These are phyloP conservation scores for Ophiosphaerella narmari DNA, from an alignment of 2,329 filamentous ascomycete species.

Conservation along the genomic window DNA sequence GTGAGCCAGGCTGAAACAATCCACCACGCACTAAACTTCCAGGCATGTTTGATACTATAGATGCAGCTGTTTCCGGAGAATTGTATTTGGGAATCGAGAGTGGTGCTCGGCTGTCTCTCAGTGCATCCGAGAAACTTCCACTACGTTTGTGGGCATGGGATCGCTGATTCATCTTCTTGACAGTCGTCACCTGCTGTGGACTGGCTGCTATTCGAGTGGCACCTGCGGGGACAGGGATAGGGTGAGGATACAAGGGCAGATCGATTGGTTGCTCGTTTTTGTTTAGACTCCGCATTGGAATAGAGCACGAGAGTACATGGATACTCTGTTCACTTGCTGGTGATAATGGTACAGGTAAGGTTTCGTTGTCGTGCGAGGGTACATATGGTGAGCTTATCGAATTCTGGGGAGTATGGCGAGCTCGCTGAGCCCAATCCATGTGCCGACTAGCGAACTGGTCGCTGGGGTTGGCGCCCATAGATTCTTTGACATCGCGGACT, in stretches of 20 bases:
- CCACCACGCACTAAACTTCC: constrained; percentile 88
- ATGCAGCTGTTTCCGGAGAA: constrained; percentile 49
- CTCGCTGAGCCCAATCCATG: constrained; percentile 45
- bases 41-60: constrained; percentile 69
- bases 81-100: constrained; percentile 54
- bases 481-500: constrained; percentile 38
- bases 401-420: constrained; percentile 45
- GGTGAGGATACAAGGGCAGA: constrained; percentile 45
- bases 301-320: constrained; percentile 64
- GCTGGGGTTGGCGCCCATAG: constrained; percentile 42
- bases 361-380: constrained; percentile 38
- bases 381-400: constrained; percentile 43
- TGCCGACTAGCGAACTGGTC: constrained; percentile 45
- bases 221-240: constrained; percentile 36
- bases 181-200: constrained; percentile 32
- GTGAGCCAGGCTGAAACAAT: constrained; percentile 78
- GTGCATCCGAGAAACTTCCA: constrained; percentile 83
- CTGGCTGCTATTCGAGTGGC: constrained; percentile 36
- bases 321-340: constrained; percentile 58
- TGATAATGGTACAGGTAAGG: constrained; percentile 46
- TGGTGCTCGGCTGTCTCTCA: constrained; percentile 68
- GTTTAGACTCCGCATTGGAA: constrained; percentile 53
- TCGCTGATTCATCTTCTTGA: constrained; percentile 32
- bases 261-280: constrained; percentile 46
- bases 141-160: constrained; percentile 73